phyloP scores from a whole-genome alignment of 1,284 basidiomycete genomes.

The Cutaneotrichosporon cyanovorans region DNA sequence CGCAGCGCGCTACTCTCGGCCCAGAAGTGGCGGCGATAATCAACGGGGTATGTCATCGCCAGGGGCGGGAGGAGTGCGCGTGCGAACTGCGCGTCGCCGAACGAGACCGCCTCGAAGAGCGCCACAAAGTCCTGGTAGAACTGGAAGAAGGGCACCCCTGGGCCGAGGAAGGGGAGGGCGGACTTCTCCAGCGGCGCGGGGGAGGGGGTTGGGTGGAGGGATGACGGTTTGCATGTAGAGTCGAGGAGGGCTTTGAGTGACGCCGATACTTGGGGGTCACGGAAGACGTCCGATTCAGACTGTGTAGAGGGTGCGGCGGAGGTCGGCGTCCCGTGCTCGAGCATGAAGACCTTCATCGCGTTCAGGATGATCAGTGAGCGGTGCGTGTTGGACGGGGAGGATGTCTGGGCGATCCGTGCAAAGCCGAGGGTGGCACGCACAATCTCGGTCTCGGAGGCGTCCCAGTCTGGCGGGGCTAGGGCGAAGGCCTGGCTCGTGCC shows the following conservation, averaged over 20 bases:
- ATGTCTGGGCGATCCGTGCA: slow-evolving; percentile 22
- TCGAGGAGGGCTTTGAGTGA: slow-evolving; percentile 57
- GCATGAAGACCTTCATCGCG: slow-evolving; percentile 91
- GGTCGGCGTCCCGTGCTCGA: slow-evolving; percentile 56
- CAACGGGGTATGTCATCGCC: slow-evolving; percentile 60
- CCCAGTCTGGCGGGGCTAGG: slow-evolving; percentile 63
- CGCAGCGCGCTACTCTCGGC: slow-evolving; percentile 59
- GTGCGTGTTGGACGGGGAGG: neutral
- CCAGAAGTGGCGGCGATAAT: slow-evolving; percentile 82
- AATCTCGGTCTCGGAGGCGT: slow-evolving; percentile 70
- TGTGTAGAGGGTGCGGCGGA: slow-evolving; percentile 14
- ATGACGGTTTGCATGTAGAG: slow-evolving; percentile 14
- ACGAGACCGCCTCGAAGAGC: slow-evolving; percentile 84
- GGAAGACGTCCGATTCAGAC: slow-evolving; percentile 51
- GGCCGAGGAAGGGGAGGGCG: slow-evolving; percentile 57
- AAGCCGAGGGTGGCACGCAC: slow-evolving; percentile 61
- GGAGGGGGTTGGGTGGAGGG: neutral
- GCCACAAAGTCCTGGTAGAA: slow-evolving; percentile 87
- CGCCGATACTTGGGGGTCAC: slow-evolving; percentile 50
- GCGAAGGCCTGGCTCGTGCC: slow-evolving; percentile 66
- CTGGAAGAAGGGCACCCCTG: slow-evolving; percentile 70
- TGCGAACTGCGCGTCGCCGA: slow-evolving; percentile 69
- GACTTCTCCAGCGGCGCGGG: slow-evolving; percentile 53
- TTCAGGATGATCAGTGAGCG: slow-evolving; percentile 52
- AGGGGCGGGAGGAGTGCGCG: slow-evolving; percentile 68